Percentiles rank a stretch among this genome's conserved stretches.
These are phyloP conservation scores for Auricularia cornea DNA, from an alignment of 768 basidiomycete species.

Conservation along the genomic window DNA sequence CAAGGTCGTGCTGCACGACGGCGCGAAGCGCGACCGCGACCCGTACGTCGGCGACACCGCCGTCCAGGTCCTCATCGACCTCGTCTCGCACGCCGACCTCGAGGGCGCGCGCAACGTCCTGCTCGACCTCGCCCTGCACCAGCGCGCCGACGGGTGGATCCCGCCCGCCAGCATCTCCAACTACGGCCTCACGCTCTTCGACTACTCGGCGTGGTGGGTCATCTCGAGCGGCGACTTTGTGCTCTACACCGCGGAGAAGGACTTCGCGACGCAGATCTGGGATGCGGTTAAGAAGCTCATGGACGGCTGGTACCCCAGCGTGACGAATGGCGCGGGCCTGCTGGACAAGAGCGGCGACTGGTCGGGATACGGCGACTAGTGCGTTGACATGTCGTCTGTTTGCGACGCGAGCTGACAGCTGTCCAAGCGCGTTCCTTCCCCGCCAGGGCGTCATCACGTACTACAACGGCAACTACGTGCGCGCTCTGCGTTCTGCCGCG, in stretches of 20 bases:
- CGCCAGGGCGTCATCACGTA: not conserved
- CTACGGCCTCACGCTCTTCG: not conserved
- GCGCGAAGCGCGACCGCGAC: slow-evolving; percentile 1
- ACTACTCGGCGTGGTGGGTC: not conserved
- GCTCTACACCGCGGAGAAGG: not conserved
- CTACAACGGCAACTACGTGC: not conserved
- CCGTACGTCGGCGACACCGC: not conserved
- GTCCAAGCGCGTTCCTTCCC: not conserved
- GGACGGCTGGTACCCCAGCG: not conserved
- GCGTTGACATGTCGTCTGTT: not conserved
- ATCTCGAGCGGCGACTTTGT: not conserved
- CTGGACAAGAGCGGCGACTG: not conserved
- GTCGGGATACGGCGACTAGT: not conserved
- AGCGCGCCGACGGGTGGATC: not conserved
- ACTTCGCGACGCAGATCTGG: not conserved
- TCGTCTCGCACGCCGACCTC: not conserved
- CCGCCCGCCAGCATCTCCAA: not conserved
- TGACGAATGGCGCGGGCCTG: not conserved
- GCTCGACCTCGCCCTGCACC: not conserved
- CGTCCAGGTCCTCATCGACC: not conserved
- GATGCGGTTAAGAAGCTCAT: not conserved
- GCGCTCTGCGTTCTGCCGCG: not conserved
- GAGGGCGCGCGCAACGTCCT: not conserved
- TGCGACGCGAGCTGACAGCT: no score
- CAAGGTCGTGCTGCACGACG: not conserved